phyloP scores from a whole-genome alignment of 176 grass and related monocot species.

The Hsuehochloa calcarea region DNA sequence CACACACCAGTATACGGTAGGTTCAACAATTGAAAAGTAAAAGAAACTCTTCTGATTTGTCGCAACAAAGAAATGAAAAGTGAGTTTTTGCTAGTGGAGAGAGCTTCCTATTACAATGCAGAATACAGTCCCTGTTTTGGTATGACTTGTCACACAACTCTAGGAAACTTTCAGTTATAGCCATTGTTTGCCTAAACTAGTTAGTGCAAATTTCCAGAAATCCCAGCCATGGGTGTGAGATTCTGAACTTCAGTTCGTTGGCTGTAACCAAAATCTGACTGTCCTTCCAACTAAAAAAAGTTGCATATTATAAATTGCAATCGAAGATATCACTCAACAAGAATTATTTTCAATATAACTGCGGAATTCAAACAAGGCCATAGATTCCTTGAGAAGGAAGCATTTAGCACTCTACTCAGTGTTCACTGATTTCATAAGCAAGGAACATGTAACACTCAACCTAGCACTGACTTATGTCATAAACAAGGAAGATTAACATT shows the following conservation, averaged over 20 bases:
- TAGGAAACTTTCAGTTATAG: conserved; percentile 1
- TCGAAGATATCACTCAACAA: not conserved
- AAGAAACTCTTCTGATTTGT: not conserved
- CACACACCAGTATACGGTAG: not conserved
- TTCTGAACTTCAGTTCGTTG: not conserved
- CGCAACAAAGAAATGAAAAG: not conserved
- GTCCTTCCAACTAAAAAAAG: conserved; percentile 11
- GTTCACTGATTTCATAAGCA: conserved; percentile 13
- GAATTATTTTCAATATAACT: not conserved
- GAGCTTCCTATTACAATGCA: not conserved
- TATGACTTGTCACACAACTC: not conserved
- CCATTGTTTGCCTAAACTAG: not conserved
- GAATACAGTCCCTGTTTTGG: not conserved
- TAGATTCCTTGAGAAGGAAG: not conserved
- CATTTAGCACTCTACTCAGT: not conserved
- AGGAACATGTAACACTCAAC: conserved; percentile 30
- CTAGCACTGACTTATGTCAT: conserved; percentile 19
- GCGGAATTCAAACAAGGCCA: not conserved
- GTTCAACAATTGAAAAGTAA: not conserved
- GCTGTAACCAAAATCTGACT: not conserved
- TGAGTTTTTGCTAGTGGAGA: not conserved
- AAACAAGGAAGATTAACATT: conserved; percentile 35
- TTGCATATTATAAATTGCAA: not conserved
- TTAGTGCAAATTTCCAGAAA: not conserved
- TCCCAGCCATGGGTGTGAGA: not conserved